Evolutionary conservation across 805 yeast genomes (phyloP).

Genomic region (Wickerhamomyces queroliae): DNA sequence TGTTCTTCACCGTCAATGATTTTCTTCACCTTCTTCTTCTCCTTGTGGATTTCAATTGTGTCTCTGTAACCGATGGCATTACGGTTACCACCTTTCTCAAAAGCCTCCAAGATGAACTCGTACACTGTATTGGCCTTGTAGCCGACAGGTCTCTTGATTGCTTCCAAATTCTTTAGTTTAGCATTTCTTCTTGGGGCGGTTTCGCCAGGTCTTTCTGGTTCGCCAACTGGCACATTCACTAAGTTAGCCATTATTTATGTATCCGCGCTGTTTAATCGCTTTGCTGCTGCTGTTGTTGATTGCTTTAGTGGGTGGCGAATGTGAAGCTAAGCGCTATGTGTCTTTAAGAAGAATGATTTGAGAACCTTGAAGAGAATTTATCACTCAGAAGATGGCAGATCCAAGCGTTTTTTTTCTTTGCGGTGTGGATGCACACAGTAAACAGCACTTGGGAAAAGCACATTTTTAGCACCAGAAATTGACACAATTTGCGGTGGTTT

Average conservation of each 20-base stretch:
- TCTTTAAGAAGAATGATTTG: background rate
- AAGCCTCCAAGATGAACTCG: constrained; percentile 62
- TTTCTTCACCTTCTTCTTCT: constrained; percentile 69
- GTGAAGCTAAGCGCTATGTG: too few species aligned
- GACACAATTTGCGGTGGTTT: too few species aligned
- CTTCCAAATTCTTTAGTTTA: constrained; percentile 39
- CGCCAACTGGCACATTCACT: constrained; percentile 56
- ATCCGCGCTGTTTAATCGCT: background rate
- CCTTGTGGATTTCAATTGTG: constrained; percentile 65
- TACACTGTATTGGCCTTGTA: constrained; percentile 62
- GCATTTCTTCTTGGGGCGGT: constrained; percentile 76
- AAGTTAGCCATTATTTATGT: constrained; percentile 13
- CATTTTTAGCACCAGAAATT: too few species aligned
- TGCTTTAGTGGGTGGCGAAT: too few species aligned
- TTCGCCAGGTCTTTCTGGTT: constrained; percentile 60
- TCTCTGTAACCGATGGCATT: constrained; percentile 77
- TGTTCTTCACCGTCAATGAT: constrained; percentile 68
- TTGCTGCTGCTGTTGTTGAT: background rate
- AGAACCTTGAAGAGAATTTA: too few species aligned
- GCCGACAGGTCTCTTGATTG: constrained; percentile 54
- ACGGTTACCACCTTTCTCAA: constrained; percentile 45
- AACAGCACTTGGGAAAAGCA: too few species aligned
- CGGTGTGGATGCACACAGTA: too few species aligned
- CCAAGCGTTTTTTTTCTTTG: too few species aligned
- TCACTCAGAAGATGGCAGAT: too few species aligned